Conservation (phyloP, 2,329 filamentous ascomycete species). For the Fusarium staphyleae region DNA sequence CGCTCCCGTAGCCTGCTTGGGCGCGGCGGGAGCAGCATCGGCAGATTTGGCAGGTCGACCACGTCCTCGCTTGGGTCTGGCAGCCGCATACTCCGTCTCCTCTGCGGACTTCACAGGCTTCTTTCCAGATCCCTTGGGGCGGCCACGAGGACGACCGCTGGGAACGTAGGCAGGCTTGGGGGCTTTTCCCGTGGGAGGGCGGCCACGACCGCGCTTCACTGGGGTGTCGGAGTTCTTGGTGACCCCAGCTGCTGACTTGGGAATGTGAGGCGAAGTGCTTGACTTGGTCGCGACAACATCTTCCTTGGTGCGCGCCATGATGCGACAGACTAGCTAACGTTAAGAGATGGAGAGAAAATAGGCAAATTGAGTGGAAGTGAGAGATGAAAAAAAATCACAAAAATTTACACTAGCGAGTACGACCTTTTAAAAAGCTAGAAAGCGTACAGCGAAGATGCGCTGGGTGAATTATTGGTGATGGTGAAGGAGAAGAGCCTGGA, state of each 20-base stretch:
- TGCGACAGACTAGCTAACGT: too few species aligned
- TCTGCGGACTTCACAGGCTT: constrained; percentile 19
- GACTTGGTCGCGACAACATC: constrained; percentile 34
- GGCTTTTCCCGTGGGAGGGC: constrained; percentile 49
- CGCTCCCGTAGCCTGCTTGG: constrained; percentile 15
- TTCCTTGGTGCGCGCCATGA: constrained; percentile 47
- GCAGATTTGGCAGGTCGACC: constrained; percentile 44
- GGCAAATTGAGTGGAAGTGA: background rate
- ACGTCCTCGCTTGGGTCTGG: constrained; percentile 26
- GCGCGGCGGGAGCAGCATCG: constrained; percentile 27
- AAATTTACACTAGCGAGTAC: constrained; percentile 16
- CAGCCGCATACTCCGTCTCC: constrained; percentile 8
- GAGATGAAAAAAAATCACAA: constrained; percentile 12
- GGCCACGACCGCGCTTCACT: constrained; percentile 46
- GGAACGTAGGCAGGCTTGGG: constrained; percentile 45
- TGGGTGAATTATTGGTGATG: constrained; percentile 5
- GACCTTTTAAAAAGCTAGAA: background rate
- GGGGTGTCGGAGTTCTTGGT: constrained; percentile 52
- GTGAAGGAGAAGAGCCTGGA: constrained; percentile 17
- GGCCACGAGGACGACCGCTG: constrained; percentile 56
- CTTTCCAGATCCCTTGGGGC: constrained; percentile 50
- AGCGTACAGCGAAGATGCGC: constrained; percentile 2
- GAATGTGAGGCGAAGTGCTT: constrained; percentile 28
- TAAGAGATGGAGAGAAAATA: background rate
- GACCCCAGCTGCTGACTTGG: constrained; percentile 47